phyloP scores from a whole-genome alignment of 2,329 filamentous ascomycete species.

The Lecanicillium sp. region DNA sequence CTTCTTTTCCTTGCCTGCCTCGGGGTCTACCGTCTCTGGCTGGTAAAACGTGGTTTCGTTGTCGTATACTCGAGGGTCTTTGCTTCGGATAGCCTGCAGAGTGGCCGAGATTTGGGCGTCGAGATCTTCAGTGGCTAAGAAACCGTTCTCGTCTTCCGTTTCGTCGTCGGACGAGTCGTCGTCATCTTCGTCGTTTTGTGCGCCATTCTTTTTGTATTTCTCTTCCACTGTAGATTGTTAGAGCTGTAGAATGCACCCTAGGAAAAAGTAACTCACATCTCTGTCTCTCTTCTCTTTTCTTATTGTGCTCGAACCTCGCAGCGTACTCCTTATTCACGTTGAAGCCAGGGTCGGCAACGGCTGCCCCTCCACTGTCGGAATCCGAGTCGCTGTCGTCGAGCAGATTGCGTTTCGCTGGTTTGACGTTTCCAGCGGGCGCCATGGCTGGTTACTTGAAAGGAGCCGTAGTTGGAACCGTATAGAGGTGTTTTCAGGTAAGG shows the following conservation, averaged over 20 bases:
- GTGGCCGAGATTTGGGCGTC: slow-evolving; percentile 85
- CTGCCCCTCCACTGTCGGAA: slow-evolving; percentile 32
- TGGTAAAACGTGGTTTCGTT: slow-evolving; percentile 69
- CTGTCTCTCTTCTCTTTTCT: slow-evolving; percentile 84
- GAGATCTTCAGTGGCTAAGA: slow-evolving; percentile 74
- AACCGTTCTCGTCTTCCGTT: slow-evolving; percentile 83
- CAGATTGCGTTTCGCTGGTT: slow-evolving; percentile 36
- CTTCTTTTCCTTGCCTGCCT: slow-evolving; percentile 43
- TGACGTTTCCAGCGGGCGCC: slow-evolving; percentile 13
- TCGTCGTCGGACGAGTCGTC: slow-evolving; percentile 67
- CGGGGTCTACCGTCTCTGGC: slow-evolving; percentile 44
- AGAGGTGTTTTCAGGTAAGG: too few species aligned
- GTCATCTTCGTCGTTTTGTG: slow-evolving; percentile 40
- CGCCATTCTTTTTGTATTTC: slow-evolving; percentile 55
- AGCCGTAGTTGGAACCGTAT: slow-evolving; percentile 8
- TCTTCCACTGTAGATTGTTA: slow-evolving; percentile 61
- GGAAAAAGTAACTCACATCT: slow-evolving; percentile 41
- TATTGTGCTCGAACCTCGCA: slow-evolving; percentile 87
- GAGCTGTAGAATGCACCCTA: slow-evolving; percentile 17
- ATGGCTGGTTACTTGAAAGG: too few species aligned
- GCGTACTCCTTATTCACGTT: slow-evolving; percentile 91
- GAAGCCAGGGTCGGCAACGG: slow-evolving; percentile 41
- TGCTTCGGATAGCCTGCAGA: slow-evolving; percentile 76
- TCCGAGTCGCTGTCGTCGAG: slow-evolving; percentile 50
- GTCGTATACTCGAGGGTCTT: slow-evolving; percentile 89